Conservation (phyloP, 2,329 filamentous ascomycete genomes). For the Fusarium miscanthi region DNA sequence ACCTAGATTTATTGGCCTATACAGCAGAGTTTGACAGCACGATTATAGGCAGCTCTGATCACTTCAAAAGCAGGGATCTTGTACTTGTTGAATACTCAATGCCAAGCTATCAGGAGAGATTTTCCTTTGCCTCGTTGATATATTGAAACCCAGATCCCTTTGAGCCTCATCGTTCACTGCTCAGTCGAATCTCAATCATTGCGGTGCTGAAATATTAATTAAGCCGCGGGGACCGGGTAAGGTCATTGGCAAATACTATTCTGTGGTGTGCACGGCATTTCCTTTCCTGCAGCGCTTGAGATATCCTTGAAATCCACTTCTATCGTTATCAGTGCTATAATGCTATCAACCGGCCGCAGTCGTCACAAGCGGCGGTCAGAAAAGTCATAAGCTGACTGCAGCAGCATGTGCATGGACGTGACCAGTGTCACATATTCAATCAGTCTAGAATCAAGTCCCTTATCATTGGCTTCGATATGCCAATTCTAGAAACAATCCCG, state of each 20-base stretch:
- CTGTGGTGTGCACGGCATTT: not conserved
- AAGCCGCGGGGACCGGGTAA: no score
- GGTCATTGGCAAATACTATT: not conserved
- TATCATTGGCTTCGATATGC: not conserved
- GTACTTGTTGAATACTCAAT: not conserved
- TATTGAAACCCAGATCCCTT: accelerated
- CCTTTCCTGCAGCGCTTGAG: accelerated
- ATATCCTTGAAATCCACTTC: not conserved
- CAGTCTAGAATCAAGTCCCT: not conserved
- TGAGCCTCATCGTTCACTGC: not conserved
- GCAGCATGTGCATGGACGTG: not conserved
- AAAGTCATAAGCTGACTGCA: not conserved
- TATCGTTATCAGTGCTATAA: not conserved
- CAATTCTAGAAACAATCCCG: not conserved
- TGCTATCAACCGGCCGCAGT: not conserved
- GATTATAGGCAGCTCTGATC: not conserved
- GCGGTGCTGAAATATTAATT: accelerated
- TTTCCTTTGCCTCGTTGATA: accelerated
- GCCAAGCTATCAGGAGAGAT: accelerated
- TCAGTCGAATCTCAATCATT: accelerated
- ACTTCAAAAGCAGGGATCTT: not conserved
- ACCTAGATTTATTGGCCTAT: accelerated
- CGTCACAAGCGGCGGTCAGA: not conserved
- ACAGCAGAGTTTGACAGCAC: not conserved
- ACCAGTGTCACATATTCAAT: not conserved